Evolutionary conservation across 2,329 filamentous ascomycete species (phyloP).

Genomic region (Verticillium nonalfalfae): DNA sequence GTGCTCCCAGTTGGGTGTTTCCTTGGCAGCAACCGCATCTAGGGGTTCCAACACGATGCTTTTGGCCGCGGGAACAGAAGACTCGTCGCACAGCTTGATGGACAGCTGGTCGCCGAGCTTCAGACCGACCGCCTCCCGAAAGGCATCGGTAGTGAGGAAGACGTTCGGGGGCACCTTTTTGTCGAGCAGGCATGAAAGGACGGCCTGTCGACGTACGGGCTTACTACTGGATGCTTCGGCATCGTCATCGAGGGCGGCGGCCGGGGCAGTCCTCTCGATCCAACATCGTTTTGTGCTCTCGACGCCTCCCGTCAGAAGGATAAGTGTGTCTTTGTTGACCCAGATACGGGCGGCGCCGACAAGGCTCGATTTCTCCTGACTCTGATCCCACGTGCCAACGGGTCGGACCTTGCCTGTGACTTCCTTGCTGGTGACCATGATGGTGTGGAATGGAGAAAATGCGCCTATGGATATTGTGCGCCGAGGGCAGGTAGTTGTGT

Average conservation of each 20-base stretch:
- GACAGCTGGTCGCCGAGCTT: slow-evolving; percentile 60
- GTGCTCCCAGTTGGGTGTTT: background rate
- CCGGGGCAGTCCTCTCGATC: slow-evolving; percentile 21
- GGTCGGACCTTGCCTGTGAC: slow-evolving; percentile 30
- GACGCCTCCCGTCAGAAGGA: slow-evolving; percentile 34
- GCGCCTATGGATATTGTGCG: too few species aligned
- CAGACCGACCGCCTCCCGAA: slow-evolving; percentile 67
- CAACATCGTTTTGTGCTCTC: slow-evolving; percentile 36
- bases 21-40: background rate
- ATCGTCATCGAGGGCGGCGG: background rate
- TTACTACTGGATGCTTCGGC: background rate
- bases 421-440: slow-evolving; percentile 13
- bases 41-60: slow-evolving; percentile 31
- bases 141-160: slow-evolving; percentile 64
- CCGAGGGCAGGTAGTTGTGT: too few species aligned
- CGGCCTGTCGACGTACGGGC: slow-evolving; percentile 32
- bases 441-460: slow-evolving; percentile 4
- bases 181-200: slow-evolving; percentile 43
- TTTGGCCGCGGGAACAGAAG: slow-evolving; percentile 45
- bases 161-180: slow-evolving; percentile 62
- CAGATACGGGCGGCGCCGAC: slow-evolving; percentile 40
- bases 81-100: slow-evolving; percentile 52
- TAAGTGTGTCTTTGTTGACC: slow-evolving; percentile 38
- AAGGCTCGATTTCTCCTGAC: slow-evolving; percentile 33
- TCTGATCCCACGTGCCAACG: slow-evolving; percentile 26